Conservation (phyloP, 768 basidiomycete genomes). For the Solioccasus polychromus region DNA sequence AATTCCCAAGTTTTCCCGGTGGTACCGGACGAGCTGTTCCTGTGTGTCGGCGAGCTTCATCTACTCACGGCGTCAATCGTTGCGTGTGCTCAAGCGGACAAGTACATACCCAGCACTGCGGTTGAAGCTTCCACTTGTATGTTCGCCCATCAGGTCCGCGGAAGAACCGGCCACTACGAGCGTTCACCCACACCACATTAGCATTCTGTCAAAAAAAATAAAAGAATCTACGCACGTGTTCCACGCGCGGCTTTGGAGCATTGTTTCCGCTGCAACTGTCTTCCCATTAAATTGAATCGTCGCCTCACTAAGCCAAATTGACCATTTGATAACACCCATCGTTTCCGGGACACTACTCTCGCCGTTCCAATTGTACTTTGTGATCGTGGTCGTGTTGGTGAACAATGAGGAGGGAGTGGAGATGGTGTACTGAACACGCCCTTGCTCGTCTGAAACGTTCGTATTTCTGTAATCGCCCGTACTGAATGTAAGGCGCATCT, state of each 20-base stretch:
- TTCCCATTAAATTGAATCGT: slow-evolving; percentile 18
- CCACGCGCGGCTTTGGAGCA: slow-evolving; percentile 17
- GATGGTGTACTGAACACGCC: slow-evolving; percentile 16
- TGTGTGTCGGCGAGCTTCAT: slow-evolving; percentile 18
- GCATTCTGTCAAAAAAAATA: background rate
- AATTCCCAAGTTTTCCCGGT: slow-evolving; percentile 23
- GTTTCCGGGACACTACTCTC: slow-evolving; percentile 13
- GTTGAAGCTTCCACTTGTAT: slow-evolving; percentile 34
- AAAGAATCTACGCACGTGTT: slow-evolving; percentile 11
- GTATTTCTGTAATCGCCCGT: slow-evolving; percentile 20
- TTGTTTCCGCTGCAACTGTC: slow-evolving; percentile 1
- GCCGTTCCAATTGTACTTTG: slow-evolving; percentile 21
- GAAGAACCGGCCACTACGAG: slow-evolving; percentile 31
- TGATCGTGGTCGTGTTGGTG: slow-evolving; percentile 25
- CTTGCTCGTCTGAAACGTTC: slow-evolving; percentile 20
- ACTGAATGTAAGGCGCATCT: slow-evolving; percentile 24
- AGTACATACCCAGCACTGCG: slow-evolving; percentile 26
- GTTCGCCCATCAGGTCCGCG: slow-evolving; percentile 26
- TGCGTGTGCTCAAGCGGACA: background rate
- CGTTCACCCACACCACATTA: background rate
- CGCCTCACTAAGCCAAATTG: slow-evolving; percentile 12
- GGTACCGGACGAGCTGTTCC: slow-evolving; percentile 21
- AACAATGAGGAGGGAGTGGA: slow-evolving; percentile 11
- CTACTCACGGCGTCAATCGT: background rate
- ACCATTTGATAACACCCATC: slow-evolving; percentile 27